Base-by-base conservation (phyloP, 164 flowering plant species). In the Tetracentron sinense region DNA sequence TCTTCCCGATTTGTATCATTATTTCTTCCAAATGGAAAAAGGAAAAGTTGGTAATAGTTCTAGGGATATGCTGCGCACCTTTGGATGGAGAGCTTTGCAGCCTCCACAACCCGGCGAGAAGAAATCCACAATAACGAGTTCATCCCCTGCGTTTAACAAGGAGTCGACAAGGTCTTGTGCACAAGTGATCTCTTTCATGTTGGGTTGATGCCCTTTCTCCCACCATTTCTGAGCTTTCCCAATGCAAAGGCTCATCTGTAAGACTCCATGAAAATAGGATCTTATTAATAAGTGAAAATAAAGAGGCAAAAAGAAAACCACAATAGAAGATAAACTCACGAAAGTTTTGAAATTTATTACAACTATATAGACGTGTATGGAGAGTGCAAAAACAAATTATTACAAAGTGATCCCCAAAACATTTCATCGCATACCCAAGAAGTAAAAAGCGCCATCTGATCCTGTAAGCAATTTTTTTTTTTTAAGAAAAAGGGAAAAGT, bases 31-130 rank as follows among this genome's bases (percentile, higher is more conserved):
- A 31, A 7, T 19, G 3, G 27, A 28, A 42, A 60, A 60, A 6
- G 5, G 4, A 7, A 27, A 30, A 17, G n/a, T n/a, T n/a, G n/a
- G n/a, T n/a, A 59, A 25, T 7, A 59, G 11, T 19, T 10, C 25
- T 19, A 27, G 3, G 30, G 20, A 16, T 6, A 17, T 31, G 19
- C 33, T 7, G 22, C 16, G 4, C 44, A 86, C 94, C 95, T 90
- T 90, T n/a, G 97, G 97, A 66, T 90, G 95, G 58, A 90, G 91
- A 44, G 95, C 89, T 76, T 62, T 90, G 77, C 97, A 90, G 55
- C 97, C 97, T 62, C 95, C 92, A 69, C 97, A 90, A 6, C 90
- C 85, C 50, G 97, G 95, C 19, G 95, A 88, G 72, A 79, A 88
- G 79, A 88, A 90, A 74, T 86, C 97, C 19, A 90, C 76, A 26